Evolutionary conservation across 108 stramenopile genomes (phyloP), one percentile per base, ranked within the genome.

Genomic region (Conticribra weissflogii): DNA sequence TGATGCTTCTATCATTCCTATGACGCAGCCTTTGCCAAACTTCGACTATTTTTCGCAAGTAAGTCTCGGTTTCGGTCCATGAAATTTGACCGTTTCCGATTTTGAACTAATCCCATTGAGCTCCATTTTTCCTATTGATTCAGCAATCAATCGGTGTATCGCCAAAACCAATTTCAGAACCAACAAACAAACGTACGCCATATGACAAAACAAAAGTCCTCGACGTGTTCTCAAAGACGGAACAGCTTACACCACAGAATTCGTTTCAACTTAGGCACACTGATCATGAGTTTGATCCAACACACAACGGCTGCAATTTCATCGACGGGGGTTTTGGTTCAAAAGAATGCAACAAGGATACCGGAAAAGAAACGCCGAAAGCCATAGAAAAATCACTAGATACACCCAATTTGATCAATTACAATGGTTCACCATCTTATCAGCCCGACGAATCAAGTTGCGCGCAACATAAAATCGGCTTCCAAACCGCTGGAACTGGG

Each of bases 401-500:
- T 41, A 12, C 8, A 41, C 36, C 5, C 5, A 41, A 41, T 41
- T 12, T 12, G 36, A 41, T 5, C 36, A 41, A 41, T 41, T 12
- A 41, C 36, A 41, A 12, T 5, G 8, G 8, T 41, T 12, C 5
- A 12, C 36, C 12, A 5, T 12, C 12, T 5, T 12, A 12, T 5
- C 36, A 41, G 12, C 36, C n/a, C n/a, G n/a, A n/a, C n/a, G n/a
- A n/a, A 5, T 45, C 22, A 18, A 3, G 5, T 21, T 36, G 18
- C 32, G 32, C 22, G 34, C 34, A 14, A 44, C 34, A 12, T 4
- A 9, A 4, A 60, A 29, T 34, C 15, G 59, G 33, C 17, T 86
- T 86, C 65, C 76, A 68, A 55, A 86, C 72, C 53, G 82, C 82
- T 23, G 82, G 85, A 47, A 68, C 50, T 14, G 48, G 66, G 8